Evolutionary conservation across 345 rosid species (phyloP).

Genomic region (Bruguiera sexangula): DNA sequence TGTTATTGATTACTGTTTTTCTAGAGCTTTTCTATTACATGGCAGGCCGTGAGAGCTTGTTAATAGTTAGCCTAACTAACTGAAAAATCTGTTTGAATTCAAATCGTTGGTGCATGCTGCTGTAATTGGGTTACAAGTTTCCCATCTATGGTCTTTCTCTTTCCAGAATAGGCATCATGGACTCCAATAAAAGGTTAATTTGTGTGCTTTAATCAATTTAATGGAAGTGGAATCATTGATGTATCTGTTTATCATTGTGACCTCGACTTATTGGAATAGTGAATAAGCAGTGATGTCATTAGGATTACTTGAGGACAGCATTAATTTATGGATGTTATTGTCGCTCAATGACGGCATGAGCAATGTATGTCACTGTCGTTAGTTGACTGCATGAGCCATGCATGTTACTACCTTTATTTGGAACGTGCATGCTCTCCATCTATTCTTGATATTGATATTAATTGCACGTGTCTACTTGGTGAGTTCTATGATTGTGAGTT

Average conservation of each 20-base stretch:
- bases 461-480: background rate
- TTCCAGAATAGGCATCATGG: background rate
- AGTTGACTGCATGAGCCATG: constrained; percentile 1
- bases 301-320: background rate
- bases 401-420: constrained; percentile 5
- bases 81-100: background rate
- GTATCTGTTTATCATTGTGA: background rate
- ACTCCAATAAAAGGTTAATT: background rate
- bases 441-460: background rate
- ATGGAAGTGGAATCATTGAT: background rate
- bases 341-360: background rate
- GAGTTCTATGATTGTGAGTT: background rate
- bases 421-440: background rate
- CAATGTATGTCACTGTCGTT: constrained; percentile 7
- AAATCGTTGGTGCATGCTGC: background rate
- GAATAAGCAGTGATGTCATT: background rate
- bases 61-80: background rate
- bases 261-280: constrained; percentile 4
- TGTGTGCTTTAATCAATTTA: constrained; percentile 1
- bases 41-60: background rate
- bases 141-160: background rate
- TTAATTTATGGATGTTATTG: background rate
- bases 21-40: background rate
- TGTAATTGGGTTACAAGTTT: background rate
- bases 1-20: background rate